Percentiles rank a stretch among this genome's conserved stretches.
phyloP scores from a whole-genome alignment of 768 basidiomycete genomes.

The Auriscalpium microsporum region DNA sequence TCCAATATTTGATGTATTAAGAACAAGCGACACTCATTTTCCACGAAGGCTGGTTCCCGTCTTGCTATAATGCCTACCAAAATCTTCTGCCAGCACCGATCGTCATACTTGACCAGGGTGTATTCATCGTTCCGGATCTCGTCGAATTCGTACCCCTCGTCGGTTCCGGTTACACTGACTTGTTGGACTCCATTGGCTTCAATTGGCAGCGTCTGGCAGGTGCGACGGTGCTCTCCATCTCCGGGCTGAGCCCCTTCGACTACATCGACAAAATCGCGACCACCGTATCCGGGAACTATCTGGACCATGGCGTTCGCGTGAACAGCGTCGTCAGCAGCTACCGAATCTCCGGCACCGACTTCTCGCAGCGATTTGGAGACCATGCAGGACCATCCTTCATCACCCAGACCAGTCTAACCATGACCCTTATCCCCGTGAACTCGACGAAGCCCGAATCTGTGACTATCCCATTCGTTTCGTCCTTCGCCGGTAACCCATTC shows the following conservation, averaged over 20 bases:
- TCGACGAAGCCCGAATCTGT: conserved; percentile 42
- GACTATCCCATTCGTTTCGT: conserved; percentile 43
- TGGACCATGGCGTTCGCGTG: conserved; percentile 55
- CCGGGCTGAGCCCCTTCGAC: conserved; percentile 41
- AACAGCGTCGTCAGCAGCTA: conserved; percentile 58
- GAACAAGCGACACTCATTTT: neutral
- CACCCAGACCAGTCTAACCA: conserved; percentile 35
- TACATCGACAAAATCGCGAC: conserved; percentile 50
- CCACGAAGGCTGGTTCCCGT: conserved; percentile 42
- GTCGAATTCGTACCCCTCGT: conserved; percentile 3
- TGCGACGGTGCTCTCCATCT: conserved; percentile 46
- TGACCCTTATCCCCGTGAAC: conserved; percentile 38
- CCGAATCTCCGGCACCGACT: conserved; percentile 29
- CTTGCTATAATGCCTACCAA: conserved; percentile 46
- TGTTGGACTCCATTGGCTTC: conserved; percentile 3
- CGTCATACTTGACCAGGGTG: neutral
- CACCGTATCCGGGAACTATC: conserved; percentile 54
- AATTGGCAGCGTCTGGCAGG: conserved; percentile 51
- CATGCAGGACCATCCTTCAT: conserved; percentile 47
- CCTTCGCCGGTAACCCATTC: conserved; percentile 39
- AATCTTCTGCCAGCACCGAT: conserved; percentile 16
- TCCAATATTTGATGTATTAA: neutral
- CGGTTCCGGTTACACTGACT: conserved; percentile 1
- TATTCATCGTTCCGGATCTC: conserved; percentile 9
- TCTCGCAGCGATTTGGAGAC: conserved; percentile 51